Conservation (phyloP, 441 rosid species). For the Francoa sonchifolia region DNA sequence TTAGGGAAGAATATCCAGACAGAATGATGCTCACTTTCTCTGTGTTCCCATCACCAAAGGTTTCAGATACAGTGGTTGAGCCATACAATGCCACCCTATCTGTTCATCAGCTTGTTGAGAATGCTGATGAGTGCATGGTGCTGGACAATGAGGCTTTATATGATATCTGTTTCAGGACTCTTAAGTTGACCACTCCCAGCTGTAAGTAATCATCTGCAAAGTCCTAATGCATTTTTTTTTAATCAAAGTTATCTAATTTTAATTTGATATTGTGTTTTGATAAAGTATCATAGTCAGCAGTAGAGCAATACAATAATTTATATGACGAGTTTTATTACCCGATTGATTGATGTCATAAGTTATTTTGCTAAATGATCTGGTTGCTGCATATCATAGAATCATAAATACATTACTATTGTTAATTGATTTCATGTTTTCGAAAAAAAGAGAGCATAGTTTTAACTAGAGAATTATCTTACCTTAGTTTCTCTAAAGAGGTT, state of each 20-base stretch:
- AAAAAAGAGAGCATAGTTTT: too few relatives aligned
- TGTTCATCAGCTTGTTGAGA: constrained; percentile 31
- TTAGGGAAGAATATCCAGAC: too few relatives aligned
- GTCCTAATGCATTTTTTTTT: neutral
- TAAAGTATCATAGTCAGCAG: too few relatives aligned
- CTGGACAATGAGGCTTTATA: constrained; percentile 32
- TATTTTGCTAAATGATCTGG: too few relatives aligned
- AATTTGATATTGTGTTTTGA: neutral
- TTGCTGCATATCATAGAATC: too few relatives aligned
- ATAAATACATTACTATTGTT: too few relatives aligned
- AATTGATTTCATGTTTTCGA: too few relatives aligned
- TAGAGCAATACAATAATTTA: too few relatives aligned
- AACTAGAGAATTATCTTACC: too few relatives aligned
- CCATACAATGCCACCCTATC: constrained; percentile 36
- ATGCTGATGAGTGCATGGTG: constrained; percentile 33
- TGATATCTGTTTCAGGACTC: constrained; percentile 39
- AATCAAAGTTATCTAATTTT: neutral
- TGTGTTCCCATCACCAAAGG: constrained; percentile 39
- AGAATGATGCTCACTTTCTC: constrained; percentile 45
- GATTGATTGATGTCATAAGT: too few relatives aligned
- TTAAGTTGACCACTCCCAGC: constrained; percentile 33
- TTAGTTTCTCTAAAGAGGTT: too few relatives aligned
- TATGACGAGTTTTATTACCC: too few relatives aligned
- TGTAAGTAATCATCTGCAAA: constrained; percentile 10
- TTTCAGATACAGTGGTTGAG: constrained; percentile 36